Conservation (phyloP, 129 eudicot genomes). For the Ambrosia artemisiifolia region DNA sequence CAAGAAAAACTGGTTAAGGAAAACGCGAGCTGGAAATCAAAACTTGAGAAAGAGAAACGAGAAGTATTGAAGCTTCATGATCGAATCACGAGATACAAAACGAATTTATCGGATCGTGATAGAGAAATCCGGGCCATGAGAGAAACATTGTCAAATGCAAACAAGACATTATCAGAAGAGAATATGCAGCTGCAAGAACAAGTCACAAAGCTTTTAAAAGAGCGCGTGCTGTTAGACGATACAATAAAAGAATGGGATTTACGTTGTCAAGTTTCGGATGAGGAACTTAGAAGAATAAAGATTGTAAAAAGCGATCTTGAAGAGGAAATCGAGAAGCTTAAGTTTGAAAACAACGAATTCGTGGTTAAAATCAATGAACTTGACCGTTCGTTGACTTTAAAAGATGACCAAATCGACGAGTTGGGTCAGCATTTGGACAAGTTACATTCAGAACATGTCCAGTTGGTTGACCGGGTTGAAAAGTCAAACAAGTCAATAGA, state of each 20-base stretch:
- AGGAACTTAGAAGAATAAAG: constrained; percentile 48
- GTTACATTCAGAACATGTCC: constrained; percentile 51
- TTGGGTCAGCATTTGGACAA: constrained; percentile 53
- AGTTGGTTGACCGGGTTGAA: constrained; percentile 46
- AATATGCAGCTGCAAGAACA: constrained; percentile 58
- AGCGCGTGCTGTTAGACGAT: constrained; percentile 52
- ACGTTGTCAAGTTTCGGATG: constrained; percentile 61
- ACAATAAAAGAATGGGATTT: constrained; percentile 65
- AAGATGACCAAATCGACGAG: constrained; percentile 35
- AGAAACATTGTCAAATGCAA: constrained; percentile 66
- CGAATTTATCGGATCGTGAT: constrained; percentile 71
- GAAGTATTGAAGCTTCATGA: constrained; percentile 70
- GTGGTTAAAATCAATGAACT: constrained; percentile 27
- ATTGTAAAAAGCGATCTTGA: constrained; percentile 48
- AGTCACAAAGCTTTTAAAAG: constrained; percentile 52
- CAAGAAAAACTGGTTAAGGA: constrained; percentile 67
- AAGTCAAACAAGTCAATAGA: constrained; percentile 35
- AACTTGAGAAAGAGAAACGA: constrained; percentile 60
- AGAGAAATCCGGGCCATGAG: constrained; percentile 70
- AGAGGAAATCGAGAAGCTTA: constrained; percentile 52
- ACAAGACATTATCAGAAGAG: constrained; percentile 68
- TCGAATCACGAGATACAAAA: constrained; percentile 68
- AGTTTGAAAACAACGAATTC: constrained; percentile 33
- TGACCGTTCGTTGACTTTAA: constrained; percentile 26
- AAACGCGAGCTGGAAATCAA: constrained; percentile 48